These are phyloP conservation scores for Cystobasidium tubakii DNA, from an alignment of 768 basidiomycete species.

Conservation along the genomic window DNA sequence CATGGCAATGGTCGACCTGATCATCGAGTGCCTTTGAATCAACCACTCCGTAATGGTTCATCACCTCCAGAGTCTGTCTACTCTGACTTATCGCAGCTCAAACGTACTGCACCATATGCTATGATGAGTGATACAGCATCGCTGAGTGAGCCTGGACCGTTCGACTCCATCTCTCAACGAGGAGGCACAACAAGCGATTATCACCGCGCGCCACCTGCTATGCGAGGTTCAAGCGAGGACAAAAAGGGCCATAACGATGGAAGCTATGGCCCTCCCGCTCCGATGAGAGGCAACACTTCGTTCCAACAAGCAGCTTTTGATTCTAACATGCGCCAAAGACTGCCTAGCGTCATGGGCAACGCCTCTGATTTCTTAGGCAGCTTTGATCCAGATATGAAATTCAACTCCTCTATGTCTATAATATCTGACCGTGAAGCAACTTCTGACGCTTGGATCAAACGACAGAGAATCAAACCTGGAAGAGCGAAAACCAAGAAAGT, in stretches of 20 bases:
- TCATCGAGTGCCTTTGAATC: neutral
- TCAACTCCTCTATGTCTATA: conserved; percentile 16
- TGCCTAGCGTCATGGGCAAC: conserved; percentile 5
- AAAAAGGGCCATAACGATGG: neutral
- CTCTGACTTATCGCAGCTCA: conserved; percentile 1
- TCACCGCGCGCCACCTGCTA: neutral
- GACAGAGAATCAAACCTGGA: conserved; percentile 43
- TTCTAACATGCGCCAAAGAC: neutral
- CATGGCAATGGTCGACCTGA: neutral
- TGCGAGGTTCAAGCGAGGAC: neutral
- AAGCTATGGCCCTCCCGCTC: neutral
- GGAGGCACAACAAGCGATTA: neutral
- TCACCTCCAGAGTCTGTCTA: conserved; percentile 6
- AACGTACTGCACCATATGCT: conserved; percentile 5
- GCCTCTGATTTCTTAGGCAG: conserved; percentile 9
- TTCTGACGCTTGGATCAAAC: conserved; percentile 43
- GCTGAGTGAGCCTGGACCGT: neutral
- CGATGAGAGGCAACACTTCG: neutral
- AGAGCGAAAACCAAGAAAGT: conserved; percentile 67
- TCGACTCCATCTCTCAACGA: neutral
- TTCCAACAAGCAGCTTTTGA: neutral
- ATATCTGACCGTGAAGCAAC: conserved; percentile 33
- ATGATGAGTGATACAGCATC: neutral
- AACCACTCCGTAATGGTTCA: neutral
- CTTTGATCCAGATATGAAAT: neutral